Evolutionary conservation across 2,329 filamentous ascomycete species (phyloP).

Genomic region (Ceratocystis variospora): DNA sequence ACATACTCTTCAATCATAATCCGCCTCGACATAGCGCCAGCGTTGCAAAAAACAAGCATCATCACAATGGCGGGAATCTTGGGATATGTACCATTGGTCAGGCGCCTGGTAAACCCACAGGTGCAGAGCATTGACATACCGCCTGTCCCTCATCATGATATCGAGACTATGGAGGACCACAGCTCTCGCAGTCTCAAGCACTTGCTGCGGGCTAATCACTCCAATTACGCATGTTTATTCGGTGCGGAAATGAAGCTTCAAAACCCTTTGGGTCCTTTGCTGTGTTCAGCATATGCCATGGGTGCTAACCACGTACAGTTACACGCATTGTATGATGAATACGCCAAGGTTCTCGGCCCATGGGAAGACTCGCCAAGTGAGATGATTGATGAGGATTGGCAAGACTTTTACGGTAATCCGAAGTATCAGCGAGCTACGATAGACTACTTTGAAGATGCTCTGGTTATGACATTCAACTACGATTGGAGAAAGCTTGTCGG

Average conservation of each 20-base stretch:
- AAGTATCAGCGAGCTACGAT: conserved; percentile 80
- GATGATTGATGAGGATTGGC: conserved; percentile 72
- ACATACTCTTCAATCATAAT: background rate
- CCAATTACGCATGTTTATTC: conserved; percentile 73
- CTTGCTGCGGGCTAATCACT: conserved; percentile 80
- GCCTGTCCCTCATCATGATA: conserved; percentile 58
- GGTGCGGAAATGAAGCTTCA: conserved; percentile 54
- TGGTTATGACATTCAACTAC: conserved; percentile 60
- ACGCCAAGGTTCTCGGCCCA: conserved; percentile 55
- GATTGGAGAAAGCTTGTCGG: conserved; percentile 69
- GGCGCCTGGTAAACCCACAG: conserved; percentile 4
- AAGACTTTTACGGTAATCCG: conserved; percentile 63
- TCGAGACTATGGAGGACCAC: conserved; percentile 65
- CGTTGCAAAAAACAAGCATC: background rate
- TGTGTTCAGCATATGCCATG: conserved; percentile 74
- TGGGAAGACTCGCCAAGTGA: conserved; percentile 81
- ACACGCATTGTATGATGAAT: conserved; percentile 65
- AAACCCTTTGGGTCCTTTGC: conserved; percentile 71
- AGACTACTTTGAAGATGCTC: conserved; percentile 88
- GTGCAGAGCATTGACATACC: conserved; percentile 40
- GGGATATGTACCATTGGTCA: conserved; percentile 13
- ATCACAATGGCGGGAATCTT: conserved; percentile 11
- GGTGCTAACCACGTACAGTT: conserved; percentile 62
- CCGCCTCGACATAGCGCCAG: background rate
- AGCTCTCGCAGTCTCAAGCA: conserved; percentile 75